Evolutionary conservation across 352 stramenopile species (phyloP).

Genomic region (Phytopythium vexans): DNA sequence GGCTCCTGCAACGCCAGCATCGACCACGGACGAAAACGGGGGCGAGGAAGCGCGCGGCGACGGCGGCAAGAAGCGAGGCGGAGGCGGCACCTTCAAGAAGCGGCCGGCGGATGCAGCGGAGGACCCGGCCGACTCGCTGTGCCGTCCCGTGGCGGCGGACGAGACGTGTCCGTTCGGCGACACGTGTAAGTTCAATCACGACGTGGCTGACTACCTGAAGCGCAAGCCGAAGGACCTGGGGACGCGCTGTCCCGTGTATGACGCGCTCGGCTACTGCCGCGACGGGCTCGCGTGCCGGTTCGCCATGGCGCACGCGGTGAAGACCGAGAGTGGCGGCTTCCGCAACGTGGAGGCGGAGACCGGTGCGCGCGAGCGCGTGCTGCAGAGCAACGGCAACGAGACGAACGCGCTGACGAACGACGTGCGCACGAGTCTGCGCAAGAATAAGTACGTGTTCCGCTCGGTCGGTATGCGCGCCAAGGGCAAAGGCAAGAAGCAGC

Average conservation of each 20-base stretch:
- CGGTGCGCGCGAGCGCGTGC: slow-evolving; percentile 18
- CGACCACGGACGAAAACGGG: not conserved
- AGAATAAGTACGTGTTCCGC: slow-evolving; percentile 92
- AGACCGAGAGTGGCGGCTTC: slow-evolving; percentile 32
- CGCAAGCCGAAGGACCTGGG: slow-evolving; percentile 82
- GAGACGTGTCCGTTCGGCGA: slow-evolving; percentile 69
- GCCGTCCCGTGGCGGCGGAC: slow-evolving; percentile 56
- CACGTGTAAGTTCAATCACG: slow-evolving; percentile 86
- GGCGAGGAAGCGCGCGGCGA: slow-evolving; percentile 11
- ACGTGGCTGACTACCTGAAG: slow-evolving; percentile 81
- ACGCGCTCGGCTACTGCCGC: slow-evolving; percentile 83
- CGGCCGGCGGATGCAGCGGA: slow-evolving; percentile 59
- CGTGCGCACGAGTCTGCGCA: slow-evolving; percentile 82
- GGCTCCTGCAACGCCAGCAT: slow-evolving; percentile 4
- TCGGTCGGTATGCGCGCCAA: slow-evolving; percentile 62
- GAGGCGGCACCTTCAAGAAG: slow-evolving; percentile 83
- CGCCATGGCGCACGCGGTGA: slow-evolving; percentile 81
- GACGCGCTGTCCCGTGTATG: slow-evolving; percentile 76
- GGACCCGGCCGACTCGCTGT: slow-evolving; percentile 67
- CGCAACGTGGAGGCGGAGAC: slow-evolving; percentile 45
- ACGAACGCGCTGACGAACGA: slow-evolving; percentile 88
- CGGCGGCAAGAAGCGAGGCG: slow-evolving; percentile 25
- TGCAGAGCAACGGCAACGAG: slow-evolving; percentile 22
- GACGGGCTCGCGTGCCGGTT: slow-evolving; percentile 93
- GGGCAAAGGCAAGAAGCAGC: slow-evolving; percentile 32